Percentiles rank a stretch among this genome's conserved stretches.
Conservation (phyloP, 495 filamentous ascomycete species). For the Lophium mytilinum region DNA sequence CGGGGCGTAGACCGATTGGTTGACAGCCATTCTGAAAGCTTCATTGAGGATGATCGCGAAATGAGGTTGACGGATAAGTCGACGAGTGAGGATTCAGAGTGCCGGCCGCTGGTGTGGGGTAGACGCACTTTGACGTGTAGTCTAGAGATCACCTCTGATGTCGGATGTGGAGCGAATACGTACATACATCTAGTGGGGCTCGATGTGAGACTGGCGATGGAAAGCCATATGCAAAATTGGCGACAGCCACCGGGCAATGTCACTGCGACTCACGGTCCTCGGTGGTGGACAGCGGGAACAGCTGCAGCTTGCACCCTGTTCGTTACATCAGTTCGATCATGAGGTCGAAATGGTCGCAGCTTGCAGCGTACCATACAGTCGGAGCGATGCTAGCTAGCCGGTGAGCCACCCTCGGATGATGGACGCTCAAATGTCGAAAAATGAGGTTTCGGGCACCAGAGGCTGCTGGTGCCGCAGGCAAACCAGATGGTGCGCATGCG, state of each 20-base stretch:
- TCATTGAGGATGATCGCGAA: conserved; percentile 7
- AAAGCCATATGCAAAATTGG: conserved; percentile 11
- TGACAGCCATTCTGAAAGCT: conserved; percentile 16
- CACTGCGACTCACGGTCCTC: conserved; percentile 12
- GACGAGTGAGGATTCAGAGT: conserved; percentile 6
- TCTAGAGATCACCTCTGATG: conserved; percentile 6
- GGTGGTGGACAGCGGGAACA: conserved; percentile 11
- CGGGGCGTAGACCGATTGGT: conserved; percentile 12
- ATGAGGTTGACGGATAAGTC: conserved; percentile 14
- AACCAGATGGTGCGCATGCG: no score
- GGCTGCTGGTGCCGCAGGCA: no score
- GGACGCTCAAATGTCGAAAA: no score
- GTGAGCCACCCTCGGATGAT: no score
- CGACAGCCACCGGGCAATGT: conserved; percentile 14
- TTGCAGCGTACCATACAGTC: background rate
- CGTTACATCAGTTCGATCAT: conserved; percentile 11
- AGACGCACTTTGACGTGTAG: conserved; percentile 6
- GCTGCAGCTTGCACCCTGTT: conserved; percentile 13
- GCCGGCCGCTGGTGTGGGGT: conserved; percentile 3
- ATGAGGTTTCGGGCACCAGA: no score
- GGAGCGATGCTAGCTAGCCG: no score
- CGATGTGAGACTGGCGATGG: conserved; percentile 1
- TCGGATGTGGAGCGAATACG: background rate
- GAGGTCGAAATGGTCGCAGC: conserved; percentile 10
- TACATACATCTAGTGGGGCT: conserved; percentile 13